A percentile compares a stretch with the other conserved stretches of the same genome.
Evolutionary conservation across 352 stramenopile genomes (phyloP).

Genomic region (Phytophthora palmivora): DNA sequence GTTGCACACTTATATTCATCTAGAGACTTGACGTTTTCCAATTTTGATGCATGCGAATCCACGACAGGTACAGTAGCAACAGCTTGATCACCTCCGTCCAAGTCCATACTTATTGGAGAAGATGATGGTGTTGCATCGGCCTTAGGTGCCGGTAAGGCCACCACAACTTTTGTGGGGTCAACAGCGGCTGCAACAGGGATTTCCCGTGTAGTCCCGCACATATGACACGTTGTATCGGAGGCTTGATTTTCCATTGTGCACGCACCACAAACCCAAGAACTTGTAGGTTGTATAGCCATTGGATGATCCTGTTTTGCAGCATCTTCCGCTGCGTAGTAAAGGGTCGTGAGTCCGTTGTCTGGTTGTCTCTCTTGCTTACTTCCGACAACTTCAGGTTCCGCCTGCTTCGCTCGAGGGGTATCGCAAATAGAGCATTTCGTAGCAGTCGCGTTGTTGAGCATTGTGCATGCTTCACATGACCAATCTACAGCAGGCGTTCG

Average conservation of each 20-base stretch:
- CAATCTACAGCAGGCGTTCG: conserved; percentile 49
- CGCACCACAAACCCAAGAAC: conserved; percentile 61
- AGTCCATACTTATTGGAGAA: conserved; percentile 50
- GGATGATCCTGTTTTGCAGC: conserved; percentile 42
- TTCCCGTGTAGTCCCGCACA: conserved; percentile 65
- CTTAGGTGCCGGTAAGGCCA: conserved; percentile 42
- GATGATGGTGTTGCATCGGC: conserved; percentile 22
- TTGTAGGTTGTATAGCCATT: conserved; percentile 24
- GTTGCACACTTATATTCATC: conserved; percentile 60
- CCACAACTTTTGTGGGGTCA: conserved; percentile 37
- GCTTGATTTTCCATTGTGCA: conserved; percentile 87
- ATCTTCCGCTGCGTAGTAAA: conserved; percentile 75
- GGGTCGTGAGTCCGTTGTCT: conserved; percentile 63
- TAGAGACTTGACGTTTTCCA: conserved; percentile 56
- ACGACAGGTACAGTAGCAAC: conserved; percentile 6
- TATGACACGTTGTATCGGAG: conserved; percentile 62
- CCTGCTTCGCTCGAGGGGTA: conserved; percentile 42
- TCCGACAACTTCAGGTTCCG: conserved; percentile 28
- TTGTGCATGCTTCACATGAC: conserved; percentile 82
- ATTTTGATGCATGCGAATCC: conserved; percentile 25
- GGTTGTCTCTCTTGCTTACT: conserved; percentile 31
- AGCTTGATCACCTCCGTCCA: conserved; percentile 32
- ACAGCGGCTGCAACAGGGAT: conserved; percentile 53
- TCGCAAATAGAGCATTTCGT: conserved; percentile 83
- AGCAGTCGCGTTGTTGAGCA: conserved; percentile 64